A percentile compares a stretch with the other conserved stretches of the same genome.
phyloP scores from a whole-genome alignment of 2,329 filamentous ascomycete genomes.

The Fusarium sp. region DNA sequence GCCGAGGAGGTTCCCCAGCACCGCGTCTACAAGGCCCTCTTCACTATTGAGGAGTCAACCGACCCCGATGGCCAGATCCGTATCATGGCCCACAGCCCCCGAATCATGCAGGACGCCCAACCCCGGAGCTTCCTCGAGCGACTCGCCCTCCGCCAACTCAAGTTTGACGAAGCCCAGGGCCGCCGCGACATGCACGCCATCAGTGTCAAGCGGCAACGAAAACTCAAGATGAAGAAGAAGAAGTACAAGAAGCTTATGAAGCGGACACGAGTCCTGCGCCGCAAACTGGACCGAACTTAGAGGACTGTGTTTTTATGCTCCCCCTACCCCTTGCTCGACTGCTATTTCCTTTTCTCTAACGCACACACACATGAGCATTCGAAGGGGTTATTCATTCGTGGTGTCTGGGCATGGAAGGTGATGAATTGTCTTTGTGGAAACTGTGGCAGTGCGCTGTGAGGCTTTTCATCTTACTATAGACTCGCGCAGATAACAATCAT shows the following conservation, averaged over 20 bases:
- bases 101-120: slow-evolving; percentile 60
- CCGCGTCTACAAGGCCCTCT: slow-evolving; percentile 68
- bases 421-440: slow-evolving; percentile 38
- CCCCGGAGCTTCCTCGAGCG: slow-evolving; percentile 71
- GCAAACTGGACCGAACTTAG: slow-evolving; percentile 77
- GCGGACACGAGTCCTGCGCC: slow-evolving; percentile 84
- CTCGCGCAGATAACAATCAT: slow-evolving; percentile 48
- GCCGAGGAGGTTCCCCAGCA: slow-evolving; percentile 54
- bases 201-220: slow-evolving; percentile 89
- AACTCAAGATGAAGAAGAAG: slow-evolving; percentile 99
- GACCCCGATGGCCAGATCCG: slow-evolving; percentile 66
- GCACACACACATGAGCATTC: slow-evolving; percentile 35
- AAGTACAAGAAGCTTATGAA: slow-evolving; percentile 99
- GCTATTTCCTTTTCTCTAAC: slow-evolving; percentile 33
- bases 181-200: slow-evolving; percentile 75
- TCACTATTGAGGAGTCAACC: slow-evolving; percentile 72
- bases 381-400: slow-evolving; percentile 39
- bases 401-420: slow-evolving; percentile 46
- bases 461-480: slow-evolving; percentile 46
- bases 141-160: slow-evolving; percentile 69
- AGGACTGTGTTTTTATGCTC: slow-evolving; percentile 40
- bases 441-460: slow-evolving; percentile 44
- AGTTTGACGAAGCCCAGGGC: slow-evolving; percentile 62
- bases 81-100: slow-evolving; percentile 67
- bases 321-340: slow-evolving; percentile 20